Conservation (phyloP, 2,329 filamentous ascomycete species). For the Talaromyces sp. region DNA sequence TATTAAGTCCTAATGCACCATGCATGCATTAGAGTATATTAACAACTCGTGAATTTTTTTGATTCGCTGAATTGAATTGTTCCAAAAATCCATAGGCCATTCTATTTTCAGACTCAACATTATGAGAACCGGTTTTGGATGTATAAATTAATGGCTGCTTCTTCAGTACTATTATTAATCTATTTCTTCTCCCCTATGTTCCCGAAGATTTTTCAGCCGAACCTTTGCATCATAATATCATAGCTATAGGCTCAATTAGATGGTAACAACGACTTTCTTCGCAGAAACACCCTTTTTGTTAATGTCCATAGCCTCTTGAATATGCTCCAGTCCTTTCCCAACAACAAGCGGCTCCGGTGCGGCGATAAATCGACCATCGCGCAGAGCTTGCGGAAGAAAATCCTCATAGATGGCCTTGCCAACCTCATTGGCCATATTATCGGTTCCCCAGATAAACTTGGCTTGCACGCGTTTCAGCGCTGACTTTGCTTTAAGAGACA, state of each 20-base stretch:
- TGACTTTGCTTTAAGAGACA: background rate
- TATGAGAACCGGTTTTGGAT: background rate
- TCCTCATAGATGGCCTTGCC: constrained; percentile 4
- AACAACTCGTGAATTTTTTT: background rate
- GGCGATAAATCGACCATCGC: background rate
- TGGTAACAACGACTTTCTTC: background rate
- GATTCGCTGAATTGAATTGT: background rate
- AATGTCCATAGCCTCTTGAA: background rate
- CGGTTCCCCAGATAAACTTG: background rate
- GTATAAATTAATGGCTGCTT: background rate
- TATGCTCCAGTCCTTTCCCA: background rate
- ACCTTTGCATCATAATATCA: background rate
- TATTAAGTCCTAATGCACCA: background rate
- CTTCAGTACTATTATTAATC: background rate
- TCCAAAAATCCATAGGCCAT: background rate
- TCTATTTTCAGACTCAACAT: background rate
- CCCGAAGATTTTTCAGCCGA: background rate
- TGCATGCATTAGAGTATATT: background rate
- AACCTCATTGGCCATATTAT: background rate
- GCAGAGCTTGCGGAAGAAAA: background rate
- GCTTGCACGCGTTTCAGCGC: background rate
- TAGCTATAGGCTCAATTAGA: background rate
- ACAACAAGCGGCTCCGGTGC: background rate
- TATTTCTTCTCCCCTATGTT: too few relatives aligned
- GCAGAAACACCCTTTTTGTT: background rate